Base-by-base conservation (phyloP, 371 early-diverging fungal genomes). In the Mortierella sp. region DNA sequence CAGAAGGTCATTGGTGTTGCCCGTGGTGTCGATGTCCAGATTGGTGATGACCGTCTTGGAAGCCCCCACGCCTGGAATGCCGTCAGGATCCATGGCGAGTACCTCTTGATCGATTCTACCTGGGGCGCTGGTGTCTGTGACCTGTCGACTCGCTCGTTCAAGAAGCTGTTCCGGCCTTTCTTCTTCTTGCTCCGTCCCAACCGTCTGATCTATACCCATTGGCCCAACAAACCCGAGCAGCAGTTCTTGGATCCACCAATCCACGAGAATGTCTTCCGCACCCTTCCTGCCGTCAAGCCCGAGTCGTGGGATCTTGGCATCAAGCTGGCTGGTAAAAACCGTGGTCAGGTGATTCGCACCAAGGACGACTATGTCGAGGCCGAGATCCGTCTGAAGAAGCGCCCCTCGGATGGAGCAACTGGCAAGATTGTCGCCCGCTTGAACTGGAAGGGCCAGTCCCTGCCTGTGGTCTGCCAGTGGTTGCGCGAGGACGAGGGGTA, bases 51-150 rank as follows among this genome's bases (percentile, higher is more conserved):
- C 24, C 74, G 79, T 29, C 48, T 75, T 22, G 80, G 85, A 29
- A 69, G 71, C 65, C 76, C 74, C 24, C 89, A 88, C 66, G 89
- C 89, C 53, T 88, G 89, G 89, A 88, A 88, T 71, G 79, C 78
- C 19, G 80, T 83, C n/a, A 67, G 64, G 22, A 50, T 88, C 61
- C 50, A 88, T 55, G 87, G 88, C 63, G 85, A 87, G 66, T 80
- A 80, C 61, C 74, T 87, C 13, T 67, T 88, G 77, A 86, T 88
- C 31, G 89, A 88, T 48, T 84, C 87, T 11, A 88, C 89, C 26
- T 88, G 89, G 89, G 89, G 89, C 16, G 87, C 89, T 2, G 89
- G 89, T 24, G 55, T 76, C 31, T 75, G 78, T 26, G 75, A 76
- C 58, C 66, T 77, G n/a, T 40, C 70, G 2, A 76, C 81, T 0